Base-by-base conservation (phyloP, 306 rosid genomes). In the Ochetophila trinervis region DNA sequence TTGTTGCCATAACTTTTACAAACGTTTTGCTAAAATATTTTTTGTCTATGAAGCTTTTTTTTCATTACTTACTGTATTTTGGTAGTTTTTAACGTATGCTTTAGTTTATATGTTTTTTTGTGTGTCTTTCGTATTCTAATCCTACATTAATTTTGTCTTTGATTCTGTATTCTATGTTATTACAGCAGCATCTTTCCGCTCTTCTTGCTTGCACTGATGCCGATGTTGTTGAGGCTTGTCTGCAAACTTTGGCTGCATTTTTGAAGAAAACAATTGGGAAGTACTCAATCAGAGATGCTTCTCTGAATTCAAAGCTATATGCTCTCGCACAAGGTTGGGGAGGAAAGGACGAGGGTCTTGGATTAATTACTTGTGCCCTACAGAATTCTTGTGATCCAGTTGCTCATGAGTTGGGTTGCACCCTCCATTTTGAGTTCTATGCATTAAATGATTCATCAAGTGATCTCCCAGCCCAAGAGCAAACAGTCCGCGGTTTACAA, bases 311-410 rank as follows among this genome's bases (percentile, higher is more conserved):
- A 75, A 90, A 90, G 80, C 62, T 94, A 78, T 88, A 74, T 68
- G 80, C 96, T 59, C 95, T 94, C 78, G 99, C 97, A 57, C 99
- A 86, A 82, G 99, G 97, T 71, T 90, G 97, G 99, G 99, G 99
- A 62, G 97, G 96, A 65, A 94, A 94, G 79, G 99, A 94, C 79
- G 99, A 94, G 79, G 99, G 99, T 44, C 96, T 94, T 64, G 99
- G 99, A 79, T 77, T 94, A 76, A 75, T 88, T 85, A 85, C 96
- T 67, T 86, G 95, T 62, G 90, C 90, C 30, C 71, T 74, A 53
- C 85, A 86, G 69, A 77, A 75, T 85, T 86, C 80, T 66, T 82
- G 90, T 61, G 96, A 84, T 54, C 82, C 75, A 51, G 45, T 74
- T 83, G 80, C 87, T 45, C 79, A 62, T 54, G 90, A 90, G 75